A percentile compares a stretch with the other conserved stretches of the same genome.
phyloP scores from a whole-genome alignment of 2,329 filamentous ascomycete species.

The Pleoardoris graminearum region DNA sequence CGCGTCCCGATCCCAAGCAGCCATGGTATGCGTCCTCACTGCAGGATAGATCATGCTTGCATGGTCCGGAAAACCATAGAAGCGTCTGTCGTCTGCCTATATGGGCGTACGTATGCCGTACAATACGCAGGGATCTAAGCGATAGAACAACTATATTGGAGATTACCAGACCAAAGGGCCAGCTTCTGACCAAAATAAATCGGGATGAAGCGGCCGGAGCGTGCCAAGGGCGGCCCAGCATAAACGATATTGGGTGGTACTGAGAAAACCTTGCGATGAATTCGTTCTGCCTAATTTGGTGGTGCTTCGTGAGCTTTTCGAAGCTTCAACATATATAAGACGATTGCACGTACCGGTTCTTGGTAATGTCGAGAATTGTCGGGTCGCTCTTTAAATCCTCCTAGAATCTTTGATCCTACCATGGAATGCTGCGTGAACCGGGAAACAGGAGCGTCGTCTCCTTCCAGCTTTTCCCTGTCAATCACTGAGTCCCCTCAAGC shows the following conservation, averaged over 20 bases:
- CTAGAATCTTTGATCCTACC: conserved; percentile 14
- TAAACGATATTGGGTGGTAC: conserved; percentile 41
- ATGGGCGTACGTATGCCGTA: conserved; percentile 30
- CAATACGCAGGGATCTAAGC: conserved; percentile 42
- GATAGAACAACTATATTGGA: conserved; percentile 40
- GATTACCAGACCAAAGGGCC: conserved; percentile 35
- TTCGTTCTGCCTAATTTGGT: conserved; percentile 41
- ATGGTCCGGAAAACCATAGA: conserved; percentile 23
- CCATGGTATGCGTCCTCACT: conserved; percentile 17
- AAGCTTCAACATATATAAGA: conserved; percentile 39
- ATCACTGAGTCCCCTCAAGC: conserved; percentile 28
- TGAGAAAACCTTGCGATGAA: conserved; percentile 34
- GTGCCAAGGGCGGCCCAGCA: conserved; percentile 37
- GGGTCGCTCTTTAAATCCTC: conserved; percentile 15
- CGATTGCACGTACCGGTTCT: conserved; percentile 33
- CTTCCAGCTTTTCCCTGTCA: conserved; percentile 35
- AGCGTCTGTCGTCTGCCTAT: conserved; percentile 24
- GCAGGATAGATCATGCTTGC: conserved; percentile 24
- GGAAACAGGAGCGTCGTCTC: conserved; percentile 32
- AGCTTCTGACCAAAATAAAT: conserved; percentile 36
- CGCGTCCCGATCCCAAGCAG: conserved; percentile 18
- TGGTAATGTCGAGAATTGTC: conserved; percentile 17
- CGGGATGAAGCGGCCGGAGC: conserved; percentile 39
- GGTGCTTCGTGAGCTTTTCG: conserved; percentile 23
- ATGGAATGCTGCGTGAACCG: conserved; percentile 29